phyloP scores from a whole-genome alignment of 1,139 yeast genomes.

The Yamadazyma dendronema region DNA sequence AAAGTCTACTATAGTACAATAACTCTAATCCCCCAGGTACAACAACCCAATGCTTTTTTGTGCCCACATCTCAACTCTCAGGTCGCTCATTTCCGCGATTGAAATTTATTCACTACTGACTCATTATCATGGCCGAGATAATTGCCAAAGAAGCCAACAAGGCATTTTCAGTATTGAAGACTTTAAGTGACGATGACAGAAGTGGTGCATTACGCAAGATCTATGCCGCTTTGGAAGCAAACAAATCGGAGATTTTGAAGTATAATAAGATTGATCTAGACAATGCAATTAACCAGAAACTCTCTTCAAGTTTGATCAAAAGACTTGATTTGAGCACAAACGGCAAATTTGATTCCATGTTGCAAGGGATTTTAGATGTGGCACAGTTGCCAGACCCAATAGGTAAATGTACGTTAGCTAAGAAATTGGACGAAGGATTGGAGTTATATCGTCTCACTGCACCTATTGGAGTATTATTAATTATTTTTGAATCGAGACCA shows the following conservation, averaged over 20 bases:
- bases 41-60: too few species aligned
- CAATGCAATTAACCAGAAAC: slow-evolving; percentile 55
- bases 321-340: slow-evolving; percentile 77
- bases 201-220: slow-evolving; percentile 70
- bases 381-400: slow-evolving; percentile 87
- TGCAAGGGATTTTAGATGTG: slow-evolving; percentile 91
- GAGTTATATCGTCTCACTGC: slow-evolving; percentile 80
- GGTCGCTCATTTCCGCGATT: background rate
- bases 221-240: slow-evolving; percentile 59
- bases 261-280: slow-evolving; percentile 79
- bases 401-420: slow-evolving; percentile 79
- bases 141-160: slow-evolving; percentile 77
- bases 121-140: slow-evolving; percentile 11
- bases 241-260: slow-evolving; percentile 59
- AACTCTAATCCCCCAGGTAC: too few species aligned
- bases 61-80: too few species aligned
- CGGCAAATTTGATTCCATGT: slow-evolving; percentile 90
- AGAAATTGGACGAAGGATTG: slow-evolving; percentile 82
- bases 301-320: slow-evolving; percentile 71
- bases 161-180: slow-evolving; percentile 79
- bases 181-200: slow-evolving; percentile 70
- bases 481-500: slow-evolving; percentile 95
- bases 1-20: too few species aligned
- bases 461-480: slow-evolving; percentile 90
- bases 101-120: background rate